Evolutionary conservation across 208 protist species (phyloP).

Genomic region (Leishmania lainsoni): DNA sequence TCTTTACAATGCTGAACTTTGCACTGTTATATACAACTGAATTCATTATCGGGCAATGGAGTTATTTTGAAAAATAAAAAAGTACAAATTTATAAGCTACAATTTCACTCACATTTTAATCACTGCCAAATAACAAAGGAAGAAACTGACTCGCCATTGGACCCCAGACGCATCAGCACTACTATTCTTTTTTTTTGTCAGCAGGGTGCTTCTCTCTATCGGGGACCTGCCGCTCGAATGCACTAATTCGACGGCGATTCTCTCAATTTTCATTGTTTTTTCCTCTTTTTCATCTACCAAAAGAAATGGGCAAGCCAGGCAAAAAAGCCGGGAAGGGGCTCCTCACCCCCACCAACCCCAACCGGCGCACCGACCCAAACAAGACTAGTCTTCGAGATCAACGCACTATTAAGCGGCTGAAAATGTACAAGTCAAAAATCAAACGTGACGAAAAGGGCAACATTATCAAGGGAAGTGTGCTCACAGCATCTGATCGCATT

Average conservation of each 20-base stretch:
- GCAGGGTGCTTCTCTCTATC: background rate
- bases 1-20: background rate
- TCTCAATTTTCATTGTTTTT: conserved; percentile 13
- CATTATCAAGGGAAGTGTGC: conserved; percentile 91
- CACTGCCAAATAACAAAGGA: background rate
- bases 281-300: background rate
- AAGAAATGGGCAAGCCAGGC: conserved; percentile 87
- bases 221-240: background rate
- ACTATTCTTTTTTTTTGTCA: background rate
- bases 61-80: background rate
- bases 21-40: background rate
- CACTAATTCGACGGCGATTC: background rate
- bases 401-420: conserved; percentile 85
- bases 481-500: conserved; percentile 84
- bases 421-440: conserved; percentile 91
- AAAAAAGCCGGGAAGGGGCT: conserved; percentile 91
- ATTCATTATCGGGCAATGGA: background rate
- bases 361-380: conserved; percentile 72
- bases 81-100: background rate
- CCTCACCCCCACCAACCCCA: conserved; percentile 86
- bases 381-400: conserved; percentile 87
- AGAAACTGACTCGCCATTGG: background rate
- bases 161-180: background rate
- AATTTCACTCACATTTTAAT: background rate
- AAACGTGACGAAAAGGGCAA: conserved; percentile 92